Base-by-base conservation (phyloP, 2,329 filamentous ascomycete species). In the Pyricularia sp. region DNA sequence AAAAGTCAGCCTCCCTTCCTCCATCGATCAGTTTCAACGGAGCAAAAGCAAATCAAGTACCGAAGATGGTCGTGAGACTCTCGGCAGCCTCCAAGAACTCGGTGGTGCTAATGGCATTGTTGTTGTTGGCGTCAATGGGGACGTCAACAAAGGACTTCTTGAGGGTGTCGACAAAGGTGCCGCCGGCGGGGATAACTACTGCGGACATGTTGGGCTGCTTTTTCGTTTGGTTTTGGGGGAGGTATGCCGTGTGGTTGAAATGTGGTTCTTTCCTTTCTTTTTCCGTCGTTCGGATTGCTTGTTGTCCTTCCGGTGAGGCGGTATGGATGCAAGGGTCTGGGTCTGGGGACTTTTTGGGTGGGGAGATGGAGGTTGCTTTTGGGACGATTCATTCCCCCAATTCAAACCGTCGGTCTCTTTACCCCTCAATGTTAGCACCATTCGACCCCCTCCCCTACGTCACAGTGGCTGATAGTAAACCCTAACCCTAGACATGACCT, bases 21-120 rank as follows among this genome's bases (percentile, higher is more conserved):
- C 64, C 25, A 28, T 11, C n/a, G n/a, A n/a, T n/a, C n/a, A n/a
- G 11, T 9, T 2, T 20, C 26, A 73, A 26, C 42, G 23, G 17
- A 7, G 14, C 14, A 17, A 28, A 63, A 28, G 26, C 12, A 63
- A 63, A 42, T 30, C 64, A 65, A 65, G 31, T 79, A 95, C 93
- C 92, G 77, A 98, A 98, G 71, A 99, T 88, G 71, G 88, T 91
- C 68, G 91, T 91, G 78, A 98, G 82, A 69, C 92, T 89, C 85
- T 97, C 93, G 68, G 93, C 87, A 69, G 95, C 95, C 73, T 97
- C 92, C 72, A 98, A 90, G 81, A 98, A 99, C 78, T 96, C 88
- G 69, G 86, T 87, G 65, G 95, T 98, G 68, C 88, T 82, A 76
- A 98, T 89, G 71, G 89, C 91, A 82, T 93, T 90, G 80, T 88